Percentiles rank a stretch among this genome's conserved stretches.
Evolutionary conservation across 345 rosid genomes (phyloP).

Genomic region (Pelargonium nanum): DNA sequence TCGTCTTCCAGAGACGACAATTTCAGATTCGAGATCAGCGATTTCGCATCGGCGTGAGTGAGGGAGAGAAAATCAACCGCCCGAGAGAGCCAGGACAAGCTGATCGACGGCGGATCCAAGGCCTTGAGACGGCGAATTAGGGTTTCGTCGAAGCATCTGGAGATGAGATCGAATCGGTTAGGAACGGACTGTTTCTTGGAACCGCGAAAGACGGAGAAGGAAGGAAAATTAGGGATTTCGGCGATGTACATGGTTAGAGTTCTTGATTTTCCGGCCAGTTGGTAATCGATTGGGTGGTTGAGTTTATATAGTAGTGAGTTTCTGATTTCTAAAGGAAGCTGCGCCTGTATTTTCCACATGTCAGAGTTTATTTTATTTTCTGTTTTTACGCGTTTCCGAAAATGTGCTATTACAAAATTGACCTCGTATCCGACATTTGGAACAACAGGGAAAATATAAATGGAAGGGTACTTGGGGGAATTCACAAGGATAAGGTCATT

Average conservation of each 20-base stretch:
- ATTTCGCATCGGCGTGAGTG: constrained; percentile 5
- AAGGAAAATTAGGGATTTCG: constrained; percentile 4
- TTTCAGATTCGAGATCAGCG: constrained; percentile 5
- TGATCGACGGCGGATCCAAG: constrained; percentile 2
- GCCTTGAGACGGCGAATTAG: constrained; percentile 6
- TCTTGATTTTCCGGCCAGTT: not conserved
- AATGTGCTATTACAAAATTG: not conserved
- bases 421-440: not conserved
- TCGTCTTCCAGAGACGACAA: constrained; percentile 1
- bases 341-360: no score
- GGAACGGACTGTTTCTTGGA: not conserved
- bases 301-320: not conserved
- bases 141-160: constrained; percentile 6
- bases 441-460: no score
- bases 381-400: not conserved
- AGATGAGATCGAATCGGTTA: constrained; percentile 1
- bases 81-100: constrained; percentile 7
- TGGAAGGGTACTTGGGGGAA: not conserved
- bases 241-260: not conserved
- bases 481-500: not conserved
- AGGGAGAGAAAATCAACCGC: constrained; percentile 2
- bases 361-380: no score
- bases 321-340: not conserved
- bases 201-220: constrained; percentile 9
- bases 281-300: not conserved